Evolutionary conservation across 257 asterid species (phyloP).

Genomic region (Eustoma russellianum): DNA sequence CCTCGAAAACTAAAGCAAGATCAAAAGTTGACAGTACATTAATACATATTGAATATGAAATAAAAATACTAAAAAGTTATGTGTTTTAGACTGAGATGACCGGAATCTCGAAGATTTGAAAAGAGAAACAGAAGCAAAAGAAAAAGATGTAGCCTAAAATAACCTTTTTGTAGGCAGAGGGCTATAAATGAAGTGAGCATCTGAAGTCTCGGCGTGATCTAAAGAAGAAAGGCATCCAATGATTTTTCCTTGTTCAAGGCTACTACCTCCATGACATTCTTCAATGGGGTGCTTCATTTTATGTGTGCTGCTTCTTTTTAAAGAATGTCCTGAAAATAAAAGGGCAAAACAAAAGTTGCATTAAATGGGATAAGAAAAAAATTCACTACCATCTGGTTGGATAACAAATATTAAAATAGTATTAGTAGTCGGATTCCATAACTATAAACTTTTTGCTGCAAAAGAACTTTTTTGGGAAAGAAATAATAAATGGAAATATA

Average conservation of each 20-base stretch:
- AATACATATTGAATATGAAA: neutral
- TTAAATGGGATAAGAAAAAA: too few relatives aligned
- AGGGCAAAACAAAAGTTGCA: constrained; percentile 4
- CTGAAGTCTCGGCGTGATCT: constrained; percentile 7
- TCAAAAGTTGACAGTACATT: too few relatives aligned
- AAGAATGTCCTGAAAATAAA: neutral
- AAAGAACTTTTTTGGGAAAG: constrained; percentile 21
- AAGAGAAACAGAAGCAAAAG: constrained; percentile 9
- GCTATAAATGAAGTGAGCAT: constrained; percentile 12
- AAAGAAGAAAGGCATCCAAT: constrained; percentile 6
- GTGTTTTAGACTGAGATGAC: neutral
- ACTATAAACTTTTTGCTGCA: neutral
- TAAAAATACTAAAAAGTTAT: constrained; percentile 19
- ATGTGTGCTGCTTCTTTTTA: constrained; percentile 33
- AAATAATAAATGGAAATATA: constrained; percentile 29
- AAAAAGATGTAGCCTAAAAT: neutral
- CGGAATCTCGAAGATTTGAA: constrained; percentile 24
- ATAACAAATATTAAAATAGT: too few relatives aligned
- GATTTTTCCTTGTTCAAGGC: too few relatives aligned
- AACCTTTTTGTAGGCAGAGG: constrained; percentile 50
- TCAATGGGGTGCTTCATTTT: constrained; percentile 13
- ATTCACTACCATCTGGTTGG: too few relatives aligned
- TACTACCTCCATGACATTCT: constrained; percentile 7
- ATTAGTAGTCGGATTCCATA: neutral
- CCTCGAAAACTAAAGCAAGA: too few relatives aligned